These are phyloP conservation scores for Apocynum venetum DNA, from an alignment of 257 asterid species.

Conservation along the genomic window DNA sequence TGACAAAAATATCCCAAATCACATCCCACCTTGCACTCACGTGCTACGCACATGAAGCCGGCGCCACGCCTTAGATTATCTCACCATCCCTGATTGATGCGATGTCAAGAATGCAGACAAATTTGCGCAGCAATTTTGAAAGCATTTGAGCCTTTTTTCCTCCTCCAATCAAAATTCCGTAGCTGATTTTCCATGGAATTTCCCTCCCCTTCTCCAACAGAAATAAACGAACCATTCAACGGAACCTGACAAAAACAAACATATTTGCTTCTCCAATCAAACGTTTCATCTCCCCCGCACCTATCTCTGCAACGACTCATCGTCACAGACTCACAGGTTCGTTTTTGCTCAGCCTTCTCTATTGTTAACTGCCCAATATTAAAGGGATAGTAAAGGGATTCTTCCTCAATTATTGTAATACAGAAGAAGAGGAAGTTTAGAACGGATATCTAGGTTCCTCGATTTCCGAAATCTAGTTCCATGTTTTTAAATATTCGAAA, in stretches of 20 bases:
- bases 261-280: conserved; percentile 1
- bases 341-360: conserved; percentile 8
- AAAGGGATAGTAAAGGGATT: not conserved
- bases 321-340: conserved; percentile 14
- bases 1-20: no score
- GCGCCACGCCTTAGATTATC: not conserved
- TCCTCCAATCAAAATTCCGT: conserved; percentile 8
- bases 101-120: not conserved
- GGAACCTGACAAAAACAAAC: not conserved
- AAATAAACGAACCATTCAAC: conserved; percentile 6
- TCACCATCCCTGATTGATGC: not conserved
- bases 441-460: conserved; percentile 39
- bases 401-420: not conserved
- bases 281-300: not conserved
- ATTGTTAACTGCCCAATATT: not conserved
- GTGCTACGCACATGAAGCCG: not conserved
- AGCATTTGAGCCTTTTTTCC: not conserved
- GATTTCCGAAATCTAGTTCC: conserved; percentile 33
- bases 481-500: conserved; percentile 11
- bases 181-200: not conserved
- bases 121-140: not conserved
- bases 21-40: not conserved
- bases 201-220: not conserved
- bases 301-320: conserved; percentile 4
- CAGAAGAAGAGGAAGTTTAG: conserved; percentile 7